Evolutionary conservation across 164 flowering plant species (phyloP), one percentile per base, ranked within the genome.

Genomic region (Vitis riparia): DNA sequence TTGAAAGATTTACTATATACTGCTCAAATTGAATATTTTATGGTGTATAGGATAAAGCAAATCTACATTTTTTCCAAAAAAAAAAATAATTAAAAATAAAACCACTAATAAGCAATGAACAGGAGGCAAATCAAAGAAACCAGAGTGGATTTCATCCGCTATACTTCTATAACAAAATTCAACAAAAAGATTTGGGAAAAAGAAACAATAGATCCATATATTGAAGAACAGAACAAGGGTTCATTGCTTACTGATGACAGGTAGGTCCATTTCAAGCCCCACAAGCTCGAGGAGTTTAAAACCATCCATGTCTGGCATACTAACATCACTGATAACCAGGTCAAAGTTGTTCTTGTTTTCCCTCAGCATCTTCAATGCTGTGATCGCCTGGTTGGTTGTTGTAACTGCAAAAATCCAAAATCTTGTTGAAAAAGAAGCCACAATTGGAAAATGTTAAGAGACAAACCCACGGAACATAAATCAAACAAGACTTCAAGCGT

Each of bases 221-320:
- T 27, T 47, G 48, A 58, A 51, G 11, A 56, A 57, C 16, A 15
- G 50, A 44, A 16, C 17, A 58, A 50, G 2, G 5, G 30, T 68
- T 59, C 9, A 47, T 37, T 7, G 37, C 93, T 80, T 84, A 94
- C 98, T 94, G 75, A 94, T 92, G 59, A 94, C 98, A 44, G 98
- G 98, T 47, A 94, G 78, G 83, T 94, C 96, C 98, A 94, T 91
- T 78, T 92, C 97, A 63, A 94, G 93, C 44, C 97, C 98, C 62
- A 94, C 87, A 62, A 81, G 87, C 74, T 92, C 94, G 57, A 94
- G 89, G 59, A 94, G 97, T 84, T 87, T 91, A 65, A 94, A 90
- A 11, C 98, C 98, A 77, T 92, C 97, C 87, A 92, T 94, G 73
- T 92, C 98, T 1, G 98, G 98, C 98, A 94, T 94, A 47, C 84